These are phyloP conservation scores for Schizochytrium sp. DNA, from an alignment of 108 stramenopile species.

Conservation along the genomic window DNA sequence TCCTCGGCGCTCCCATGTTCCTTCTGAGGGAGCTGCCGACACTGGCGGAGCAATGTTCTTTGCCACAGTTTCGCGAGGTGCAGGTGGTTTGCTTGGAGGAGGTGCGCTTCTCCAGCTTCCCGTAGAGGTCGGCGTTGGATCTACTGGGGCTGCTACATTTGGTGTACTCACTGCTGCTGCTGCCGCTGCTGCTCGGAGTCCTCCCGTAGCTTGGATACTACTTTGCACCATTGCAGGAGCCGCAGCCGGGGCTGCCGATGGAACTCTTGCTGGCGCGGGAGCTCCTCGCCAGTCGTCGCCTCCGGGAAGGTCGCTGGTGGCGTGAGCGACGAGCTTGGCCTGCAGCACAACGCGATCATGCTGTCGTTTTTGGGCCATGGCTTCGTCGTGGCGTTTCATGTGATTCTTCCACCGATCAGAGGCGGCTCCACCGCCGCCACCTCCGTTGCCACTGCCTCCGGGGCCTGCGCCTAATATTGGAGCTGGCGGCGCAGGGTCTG, in stretches of 20 bases:
- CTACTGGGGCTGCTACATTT: not conserved
- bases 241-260: not conserved
- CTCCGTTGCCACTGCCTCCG: not conserved
- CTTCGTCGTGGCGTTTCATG: not conserved
- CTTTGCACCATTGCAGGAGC: not conserved
- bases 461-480: not conserved
- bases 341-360: not conserved
- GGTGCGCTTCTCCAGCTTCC: not conserved
- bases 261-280: not conserved
- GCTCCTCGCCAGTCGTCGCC: constrained; percentile 33
- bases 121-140: not conserved
- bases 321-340: constrained; percentile 33
- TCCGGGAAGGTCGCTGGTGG: not conserved
- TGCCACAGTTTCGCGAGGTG: not conserved
- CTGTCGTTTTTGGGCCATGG: constrained; percentile 3
- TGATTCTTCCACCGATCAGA: constrained; percentile 29
- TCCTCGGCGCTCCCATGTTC: not conserved
- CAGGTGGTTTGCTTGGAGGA: not conserved
- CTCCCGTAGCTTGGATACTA: not conserved
- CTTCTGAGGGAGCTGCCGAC: not conserved
- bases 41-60: not conserved
- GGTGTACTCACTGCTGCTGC: not conserved
- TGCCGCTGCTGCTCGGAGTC: not conserved
- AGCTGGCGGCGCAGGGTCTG: no score
- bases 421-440: constrained; percentile 23